These are phyloP conservation scores for Phytopythium kandeliae DNA, from an alignment of 352 stramenopile genomes.

Conservation along the genomic window DNA sequence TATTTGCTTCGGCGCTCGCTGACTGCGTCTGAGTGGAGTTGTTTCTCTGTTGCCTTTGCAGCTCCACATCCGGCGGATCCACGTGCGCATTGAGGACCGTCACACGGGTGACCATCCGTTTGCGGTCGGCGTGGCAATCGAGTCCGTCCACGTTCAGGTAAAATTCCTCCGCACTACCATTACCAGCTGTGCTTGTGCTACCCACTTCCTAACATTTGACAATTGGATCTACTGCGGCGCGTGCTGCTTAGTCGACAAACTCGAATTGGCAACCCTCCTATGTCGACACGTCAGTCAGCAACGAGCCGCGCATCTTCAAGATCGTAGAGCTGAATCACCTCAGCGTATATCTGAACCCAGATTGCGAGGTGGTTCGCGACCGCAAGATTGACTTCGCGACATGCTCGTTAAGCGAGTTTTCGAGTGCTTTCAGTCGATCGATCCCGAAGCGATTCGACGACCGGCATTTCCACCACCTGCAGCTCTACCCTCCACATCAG, in stretches of 20 bases:
- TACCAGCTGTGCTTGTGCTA: background rate
- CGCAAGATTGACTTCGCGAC: slow-evolving; percentile 51
- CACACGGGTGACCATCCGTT: slow-evolving; percentile 79
- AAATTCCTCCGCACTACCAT: background rate
- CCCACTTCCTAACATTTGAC: background rate
- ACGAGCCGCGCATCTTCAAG: slow-evolving; percentile 86
- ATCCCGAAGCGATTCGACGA: slow-evolving; percentile 86
- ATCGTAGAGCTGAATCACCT: slow-evolving; percentile 86
- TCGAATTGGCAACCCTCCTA: slow-evolving; percentile 85
- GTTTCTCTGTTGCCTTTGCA: slow-evolving; percentile 6
- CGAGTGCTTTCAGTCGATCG: slow-evolving; percentile 59
- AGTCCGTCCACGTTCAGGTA: slow-evolving; percentile 77
- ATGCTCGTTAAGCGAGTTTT: slow-evolving; percentile 78
- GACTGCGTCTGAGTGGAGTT: background rate
- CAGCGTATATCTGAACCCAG: slow-evolving; percentile 80
- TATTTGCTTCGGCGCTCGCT: background rate
- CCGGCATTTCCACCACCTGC: slow-evolving; percentile 45
- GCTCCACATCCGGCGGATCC: slow-evolving; percentile 82
- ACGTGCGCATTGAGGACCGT: slow-evolving; percentile 77
- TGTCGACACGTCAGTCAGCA: slow-evolving; percentile 69
- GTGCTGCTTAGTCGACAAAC: slow-evolving; percentile 66
- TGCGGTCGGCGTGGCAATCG: slow-evolving; percentile 71
- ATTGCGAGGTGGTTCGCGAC: slow-evolving; percentile 61
- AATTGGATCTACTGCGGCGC: background rate
- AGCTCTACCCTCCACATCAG: slow-evolving; percentile 65